Conservation (phyloP, 768 basidiomycete genomes). For the Termitomyces sp. region DNA sequence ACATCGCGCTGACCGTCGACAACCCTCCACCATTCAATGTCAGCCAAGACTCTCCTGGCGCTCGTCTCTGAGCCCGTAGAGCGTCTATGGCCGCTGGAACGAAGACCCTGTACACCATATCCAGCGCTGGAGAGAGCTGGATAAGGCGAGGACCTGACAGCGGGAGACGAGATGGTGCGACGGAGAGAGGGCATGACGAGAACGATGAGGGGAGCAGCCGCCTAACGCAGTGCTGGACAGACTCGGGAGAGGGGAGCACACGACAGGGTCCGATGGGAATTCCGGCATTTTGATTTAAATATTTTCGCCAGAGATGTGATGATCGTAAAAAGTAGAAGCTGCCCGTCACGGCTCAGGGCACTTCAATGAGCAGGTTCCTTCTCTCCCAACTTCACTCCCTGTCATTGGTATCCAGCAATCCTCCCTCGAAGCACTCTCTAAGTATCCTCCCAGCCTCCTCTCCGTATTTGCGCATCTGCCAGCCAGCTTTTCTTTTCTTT, state of each 20-base stretch:
- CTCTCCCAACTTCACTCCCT: constrained; percentile 16
- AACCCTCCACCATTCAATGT: constrained; percentile 87
- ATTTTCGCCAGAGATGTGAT: constrained; percentile 25
- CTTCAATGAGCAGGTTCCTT: constrained; percentile 8
- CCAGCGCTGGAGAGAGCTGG: constrained; percentile 32
- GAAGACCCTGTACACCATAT: constrained; percentile 19
- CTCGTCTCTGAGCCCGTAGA: constrained; percentile 63
- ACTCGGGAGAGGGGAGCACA: constrained; percentile 25
- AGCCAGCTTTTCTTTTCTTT: neutral
- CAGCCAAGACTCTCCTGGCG: constrained; percentile 69
- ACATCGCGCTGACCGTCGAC: constrained; percentile 59
- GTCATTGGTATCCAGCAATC: constrained; percentile 15
- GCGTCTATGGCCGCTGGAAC: constrained; percentile 48
- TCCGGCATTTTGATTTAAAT: constrained; percentile 33
- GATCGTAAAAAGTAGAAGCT: constrained; percentile 17
- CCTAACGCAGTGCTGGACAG: constrained; percentile 41
- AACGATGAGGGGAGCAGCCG: constrained; percentile 33
- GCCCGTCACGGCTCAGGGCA: constrained; percentile 14
- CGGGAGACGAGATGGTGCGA: constrained; percentile 65
- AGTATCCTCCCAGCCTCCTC: constrained; percentile 3
- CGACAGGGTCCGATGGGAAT: constrained; percentile 27
- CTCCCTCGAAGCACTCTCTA: constrained; percentile 12
- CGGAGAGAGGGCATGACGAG: constrained; percentile 67
- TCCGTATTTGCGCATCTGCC: constrained; percentile 3
- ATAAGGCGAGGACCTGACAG: constrained; percentile 68